These are phyloP conservation scores for Chytriomyces sp. DNA, from an alignment of 192 early-diverging fungal genomes.

Conservation along the genomic window DNA sequence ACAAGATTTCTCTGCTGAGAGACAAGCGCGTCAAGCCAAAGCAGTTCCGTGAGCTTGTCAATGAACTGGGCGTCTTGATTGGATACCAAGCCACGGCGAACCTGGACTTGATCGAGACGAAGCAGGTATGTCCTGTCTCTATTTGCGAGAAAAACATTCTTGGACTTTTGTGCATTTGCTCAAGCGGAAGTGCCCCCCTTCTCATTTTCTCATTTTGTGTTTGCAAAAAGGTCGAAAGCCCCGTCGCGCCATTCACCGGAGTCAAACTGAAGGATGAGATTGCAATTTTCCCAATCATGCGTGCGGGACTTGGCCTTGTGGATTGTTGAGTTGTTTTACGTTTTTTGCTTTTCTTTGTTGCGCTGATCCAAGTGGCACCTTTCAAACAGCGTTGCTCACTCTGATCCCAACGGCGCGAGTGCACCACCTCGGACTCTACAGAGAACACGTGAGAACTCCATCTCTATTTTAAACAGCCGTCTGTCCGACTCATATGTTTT, in stretches of 20 bases:
- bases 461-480: not conserved
- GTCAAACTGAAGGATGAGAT: constrained; percentile 46
- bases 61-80: constrained; percentile 43
- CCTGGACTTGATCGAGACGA: constrained; percentile 43
- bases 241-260: constrained; percentile 39
- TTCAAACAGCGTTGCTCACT: constrained; percentile 49
- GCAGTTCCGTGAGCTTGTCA: constrained; percentile 51
- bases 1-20: constrained; percentile 48
- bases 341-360: not conserved
- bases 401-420: constrained; percentile 74
- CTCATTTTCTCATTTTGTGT: not conserved
- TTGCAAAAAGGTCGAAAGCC: constrained; percentile 15
- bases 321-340: constrained; percentile 16
- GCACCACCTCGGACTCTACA: constrained; percentile 79
- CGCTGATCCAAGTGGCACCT: not conserved
- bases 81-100: constrained; percentile 43
- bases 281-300: constrained; percentile 52
- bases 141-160: not conserved
- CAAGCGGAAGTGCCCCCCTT: not conserved
- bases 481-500: not conserved
- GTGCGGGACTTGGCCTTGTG: constrained; percentile 41
- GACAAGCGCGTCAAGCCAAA: constrained; percentile 38
- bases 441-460: constrained; percentile 66
- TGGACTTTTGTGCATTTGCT: not conserved
- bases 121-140: constrained; percentile 13